These are phyloP conservation scores for Monilinia fructigena DNA, from an alignment of 2,329 filamentous ascomycete species.

Conservation along the genomic window DNA sequence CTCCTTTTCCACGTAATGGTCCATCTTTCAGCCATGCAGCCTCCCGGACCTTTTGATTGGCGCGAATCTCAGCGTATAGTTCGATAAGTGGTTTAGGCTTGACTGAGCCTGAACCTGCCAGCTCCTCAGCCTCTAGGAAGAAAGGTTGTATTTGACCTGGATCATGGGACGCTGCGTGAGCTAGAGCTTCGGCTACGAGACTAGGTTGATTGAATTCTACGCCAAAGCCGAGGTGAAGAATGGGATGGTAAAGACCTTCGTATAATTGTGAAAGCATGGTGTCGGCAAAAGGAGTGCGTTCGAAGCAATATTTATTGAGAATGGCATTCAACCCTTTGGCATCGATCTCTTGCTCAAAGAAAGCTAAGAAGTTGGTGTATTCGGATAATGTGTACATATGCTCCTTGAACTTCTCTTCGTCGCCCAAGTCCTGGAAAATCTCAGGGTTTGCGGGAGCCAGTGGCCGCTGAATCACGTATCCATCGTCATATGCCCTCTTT, in stretches of 20 bases:
- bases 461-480: constrained; percentile 63
- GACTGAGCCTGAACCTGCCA: constrained; percentile 34
- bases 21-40: constrained; percentile 51
- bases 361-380: constrained; percentile 72
- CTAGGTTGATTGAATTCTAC: constrained; percentile 77
- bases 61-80: constrained; percentile 58
- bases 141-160: constrained; percentile 50
- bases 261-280: constrained; percentile 67
- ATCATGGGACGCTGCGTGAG: constrained; percentile 69
- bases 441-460: constrained; percentile 47
- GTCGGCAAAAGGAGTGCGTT: constrained; percentile 60
- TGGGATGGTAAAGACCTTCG: constrained; percentile 67
- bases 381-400: constrained; percentile 61
- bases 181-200: constrained; percentile 73
- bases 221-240: constrained; percentile 81
- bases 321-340: constrained; percentile 57
- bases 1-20: constrained; percentile 51
- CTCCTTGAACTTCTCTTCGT: constrained; percentile 53
- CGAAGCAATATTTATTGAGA: constrained; percentile 65
- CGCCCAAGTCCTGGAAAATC: constrained; percentile 46
- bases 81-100: constrained; percentile 48
- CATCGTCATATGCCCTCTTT: constrained; percentile 61
- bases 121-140: constrained; percentile 46
- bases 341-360: constrained; percentile 72
- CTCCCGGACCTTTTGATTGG: constrained; percentile 53